These are phyloP conservation scores for Candida hispaniensis DNA, from an alignment of 805 yeast genomes.

Conservation along the genomic window DNA sequence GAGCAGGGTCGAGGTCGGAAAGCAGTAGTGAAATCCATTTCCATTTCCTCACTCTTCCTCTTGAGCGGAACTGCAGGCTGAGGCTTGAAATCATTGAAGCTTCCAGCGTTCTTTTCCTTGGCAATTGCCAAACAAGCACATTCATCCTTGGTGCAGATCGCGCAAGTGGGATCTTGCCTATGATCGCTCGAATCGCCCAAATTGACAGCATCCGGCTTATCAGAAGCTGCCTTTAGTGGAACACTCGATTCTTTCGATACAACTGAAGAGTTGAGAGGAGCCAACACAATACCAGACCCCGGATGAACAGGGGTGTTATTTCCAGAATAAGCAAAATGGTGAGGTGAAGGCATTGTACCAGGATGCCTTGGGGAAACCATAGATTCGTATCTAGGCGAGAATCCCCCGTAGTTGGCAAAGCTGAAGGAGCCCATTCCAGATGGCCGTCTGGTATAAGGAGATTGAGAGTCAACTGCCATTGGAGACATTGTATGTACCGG, in stretches of 20 bases:
- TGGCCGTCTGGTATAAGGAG: too few relatives aligned
- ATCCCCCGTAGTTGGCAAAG: slow-evolving; percentile 13
- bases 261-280: too few relatives aligned
- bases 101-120: slow-evolving; percentile 19
- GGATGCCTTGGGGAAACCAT: too few relatives aligned
- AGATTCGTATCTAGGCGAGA: slow-evolving; percentile 8
- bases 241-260: slow-evolving; percentile 36
- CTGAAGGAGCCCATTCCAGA: slow-evolving; percentile 11
- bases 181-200: too few relatives aligned
- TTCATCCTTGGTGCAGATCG: slow-evolving; percentile 56
- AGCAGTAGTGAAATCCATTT: slow-evolving; percentile 45
- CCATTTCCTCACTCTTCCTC: slow-evolving; percentile 26
- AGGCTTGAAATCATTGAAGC: slow-evolving; percentile 13
- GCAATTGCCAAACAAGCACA: slow-evolving; percentile 48
- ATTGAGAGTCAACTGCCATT: too few relatives aligned
- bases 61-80: slow-evolving; percentile 10
- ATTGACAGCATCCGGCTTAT: neutral
- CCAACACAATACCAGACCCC: too few relatives aligned
- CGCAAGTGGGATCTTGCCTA: slow-evolving; percentile 37
- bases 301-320: too few relatives aligned
- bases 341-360: neutral
- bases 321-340: too few relatives aligned
- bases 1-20: slow-evolving; percentile 20
- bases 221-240: slow-evolving; percentile 1
- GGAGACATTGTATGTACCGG: too few relatives aligned